Evolutionary conservation across 2,329 filamentous ascomycete species (phyloP), one percentile per base, ranked within the genome.

Genomic region (Sclerotinia subarctica): DNA sequence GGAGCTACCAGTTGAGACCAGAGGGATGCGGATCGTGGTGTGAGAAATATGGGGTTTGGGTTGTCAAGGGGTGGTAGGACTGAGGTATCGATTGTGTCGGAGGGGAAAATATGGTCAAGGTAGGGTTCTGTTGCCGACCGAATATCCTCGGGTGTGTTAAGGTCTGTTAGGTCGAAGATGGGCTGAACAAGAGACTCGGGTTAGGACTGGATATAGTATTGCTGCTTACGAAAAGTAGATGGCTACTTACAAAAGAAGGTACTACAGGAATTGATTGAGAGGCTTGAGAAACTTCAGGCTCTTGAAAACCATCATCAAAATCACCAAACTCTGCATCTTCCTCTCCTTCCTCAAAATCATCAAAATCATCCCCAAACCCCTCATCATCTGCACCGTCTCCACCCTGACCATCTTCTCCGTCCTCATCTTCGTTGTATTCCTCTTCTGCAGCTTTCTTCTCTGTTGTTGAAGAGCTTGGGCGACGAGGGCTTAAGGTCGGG

Each of bases 1-100:
- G 95, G 94, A 2, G 94, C 94, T 42, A 97, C 93, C 5, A 99
- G 88, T 81, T 99, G 95, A 52, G 94, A 93, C 95, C 95, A 99
- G 46, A 99, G 84, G 0, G 95, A 97, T 67, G 92, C 89, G 70
- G 92, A 96, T 69, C 94, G 88, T 64, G 93, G 90, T 52, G 92
- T 96, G 66, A 92, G 87, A 79, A 97, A 95, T 63, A 93, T 86
- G 56, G 90, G 82, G 70, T 85, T 83, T 65, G 76, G 72, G 53
- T 72, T 76, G 60, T 76, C 75, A 6, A 78, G 79, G 67, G 83
- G 81, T 68, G 82, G 84, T 56, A 83, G 80, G 7, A 80, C 78
- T 21, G 84, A 82, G 29, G 83, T 78, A 66, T 85, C 82, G 69
- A 85, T 81, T 70, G 84, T 80, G 66, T 86, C 82, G 7, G 85